A percentile compares a stretch with the other conserved stretches of the same genome.
These are phyloP conservation scores for Metroxylon sagu DNA, from an alignment of 176 grass and related monocot genomes.

Conservation along the genomic window DNA sequence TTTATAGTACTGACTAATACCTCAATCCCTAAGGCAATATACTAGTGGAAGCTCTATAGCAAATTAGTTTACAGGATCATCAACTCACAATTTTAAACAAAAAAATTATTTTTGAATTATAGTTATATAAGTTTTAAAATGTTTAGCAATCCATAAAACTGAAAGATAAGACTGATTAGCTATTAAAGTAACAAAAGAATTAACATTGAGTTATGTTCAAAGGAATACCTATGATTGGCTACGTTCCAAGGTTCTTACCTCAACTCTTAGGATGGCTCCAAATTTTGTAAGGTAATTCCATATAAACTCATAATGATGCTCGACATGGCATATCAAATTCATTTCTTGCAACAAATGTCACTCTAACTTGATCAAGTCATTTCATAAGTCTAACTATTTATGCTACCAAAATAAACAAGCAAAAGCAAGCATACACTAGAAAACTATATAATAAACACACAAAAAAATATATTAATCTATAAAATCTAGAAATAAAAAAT, in stretches of 20 bases:
- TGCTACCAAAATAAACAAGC: conserved; percentile 25
- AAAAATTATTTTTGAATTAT: too few relatives aligned
- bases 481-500: too few relatives aligned
- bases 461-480: too few relatives aligned
- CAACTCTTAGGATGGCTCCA: conserved; percentile 43
- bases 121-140: too few relatives aligned
- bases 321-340: conserved; percentile 80
- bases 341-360: conserved; percentile 89
- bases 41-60: too few relatives aligned
- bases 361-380: conserved; percentile 74
- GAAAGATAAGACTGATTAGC: background rate
- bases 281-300: conserved; percentile 84
- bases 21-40: too few relatives aligned
- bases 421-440: background rate
- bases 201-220: too few relatives aligned
- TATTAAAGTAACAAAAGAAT: too few relatives aligned
- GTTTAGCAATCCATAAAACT: background rate
- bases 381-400: conserved; percentile 70
- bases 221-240: conserved; percentile 75
- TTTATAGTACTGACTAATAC: too few relatives aligned
- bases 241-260: conserved; percentile 98
- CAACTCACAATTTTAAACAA: too few relatives aligned
- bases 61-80: too few relatives aligned
- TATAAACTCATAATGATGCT: conserved; percentile 94
- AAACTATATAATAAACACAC: too few relatives aligned